These are phyloP conservation scores for Epicoccum nigrum DNA, from an alignment of 2,329 filamentous ascomycete genomes.

Conservation along the genomic window DNA sequence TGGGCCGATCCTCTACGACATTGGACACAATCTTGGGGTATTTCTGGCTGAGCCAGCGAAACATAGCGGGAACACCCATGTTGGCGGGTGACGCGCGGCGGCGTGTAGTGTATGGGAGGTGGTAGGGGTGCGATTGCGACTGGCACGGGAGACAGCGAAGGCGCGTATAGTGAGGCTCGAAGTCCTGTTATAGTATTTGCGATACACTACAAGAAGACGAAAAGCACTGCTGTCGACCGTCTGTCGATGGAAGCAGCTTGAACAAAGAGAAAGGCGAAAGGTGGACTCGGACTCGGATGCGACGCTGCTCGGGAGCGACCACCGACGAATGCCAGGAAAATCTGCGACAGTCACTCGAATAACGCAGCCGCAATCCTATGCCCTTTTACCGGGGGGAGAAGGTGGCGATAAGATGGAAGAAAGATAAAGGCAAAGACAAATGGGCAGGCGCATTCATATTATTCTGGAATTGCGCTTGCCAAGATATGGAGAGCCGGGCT, in stretches of 20 bases:
- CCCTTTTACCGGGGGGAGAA: conserved; percentile 3
- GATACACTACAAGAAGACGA: conserved; percentile 22
- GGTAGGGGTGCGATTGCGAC: neutral
- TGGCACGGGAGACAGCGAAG: conserved; percentile 9
- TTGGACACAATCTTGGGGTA: conserved; percentile 96
- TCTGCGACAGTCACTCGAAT: neutral
- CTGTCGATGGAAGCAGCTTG: conserved; percentile 21
- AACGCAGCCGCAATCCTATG: conserved; percentile 2
- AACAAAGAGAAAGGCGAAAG: conserved; percentile 12
- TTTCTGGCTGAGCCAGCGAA: conserved; percentile 95
- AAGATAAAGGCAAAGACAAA: neutral
- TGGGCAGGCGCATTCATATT: neutral
- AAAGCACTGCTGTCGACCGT: conserved; percentile 17
- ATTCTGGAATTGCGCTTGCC: neutral
- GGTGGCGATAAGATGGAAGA: conserved; percentile 14
- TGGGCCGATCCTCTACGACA: conserved; percentile 84
- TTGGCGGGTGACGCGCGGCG: conserved; percentile 36
- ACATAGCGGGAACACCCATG: conserved; percentile 95
- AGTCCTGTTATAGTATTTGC: conserved; percentile 25
- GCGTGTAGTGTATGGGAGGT: conserved; percentile 19
- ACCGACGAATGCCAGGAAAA: neutral
- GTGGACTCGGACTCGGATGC: neutral
- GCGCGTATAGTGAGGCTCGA: conserved; percentile 24
- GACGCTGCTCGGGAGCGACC: conserved; percentile 12
- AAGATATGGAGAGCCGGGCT: conserved; percentile 17